A percentile compares a stretch with the other conserved stretches of the same genome.
These are phyloP conservation scores for Haplosporangium gracile DNA, from an alignment of 192 early-diverging fungal genomes.

Conservation along the genomic window DNA sequence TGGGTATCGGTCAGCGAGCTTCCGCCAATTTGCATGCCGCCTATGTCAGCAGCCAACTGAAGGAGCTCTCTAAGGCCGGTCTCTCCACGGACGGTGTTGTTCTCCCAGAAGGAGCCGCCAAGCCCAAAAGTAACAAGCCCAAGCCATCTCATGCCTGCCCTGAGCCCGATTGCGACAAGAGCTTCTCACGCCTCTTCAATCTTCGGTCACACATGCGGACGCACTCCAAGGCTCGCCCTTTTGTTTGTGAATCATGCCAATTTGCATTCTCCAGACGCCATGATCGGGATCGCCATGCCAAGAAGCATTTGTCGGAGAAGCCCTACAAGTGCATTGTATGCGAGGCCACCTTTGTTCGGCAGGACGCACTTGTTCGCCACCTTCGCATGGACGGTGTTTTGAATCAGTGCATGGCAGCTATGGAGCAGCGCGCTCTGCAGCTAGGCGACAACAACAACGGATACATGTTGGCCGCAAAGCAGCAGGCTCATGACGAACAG, in stretches of 20 bases:
- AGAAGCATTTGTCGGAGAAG: slow-evolving; percentile 71
- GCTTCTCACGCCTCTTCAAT: slow-evolving; percentile 89
- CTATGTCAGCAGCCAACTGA: slow-evolving; percentile 44
- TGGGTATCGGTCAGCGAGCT: slow-evolving; percentile 51
- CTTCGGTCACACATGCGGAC: slow-evolving; percentile 83
- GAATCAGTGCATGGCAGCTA: slow-evolving; percentile 53
- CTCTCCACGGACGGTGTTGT: slow-evolving; percentile 22
- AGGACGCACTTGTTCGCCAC: slow-evolving; percentile 51
- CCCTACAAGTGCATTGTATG: slow-evolving; percentile 74
- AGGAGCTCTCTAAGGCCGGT: slow-evolving; percentile 38
- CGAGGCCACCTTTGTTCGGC: slow-evolving; percentile 53
- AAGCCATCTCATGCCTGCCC: slow-evolving; percentile 64
- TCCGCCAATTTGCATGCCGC: slow-evolving; percentile 54
- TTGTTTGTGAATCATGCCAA: slow-evolving; percentile 73
- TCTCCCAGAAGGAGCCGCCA: background rate
- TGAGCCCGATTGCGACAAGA: slow-evolving; percentile 81
- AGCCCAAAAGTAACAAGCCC: slow-evolving; percentile 37
- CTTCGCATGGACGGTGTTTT: slow-evolving; percentile 54
- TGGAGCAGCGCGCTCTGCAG: slow-evolving; percentile 48
- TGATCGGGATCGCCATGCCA: slow-evolving; percentile 81
- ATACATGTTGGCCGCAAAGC: slow-evolving; percentile 52
- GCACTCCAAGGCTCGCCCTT: slow-evolving; percentile 80
- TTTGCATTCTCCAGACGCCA: slow-evolving; percentile 83
- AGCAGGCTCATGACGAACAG: slow-evolving; percentile 49
- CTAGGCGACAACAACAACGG: slow-evolving; percentile 25